Evolutionary conservation across 768 basidiomycete genomes (phyloP).

Genomic region (Phylloporus rhodoxanthus): DNA sequence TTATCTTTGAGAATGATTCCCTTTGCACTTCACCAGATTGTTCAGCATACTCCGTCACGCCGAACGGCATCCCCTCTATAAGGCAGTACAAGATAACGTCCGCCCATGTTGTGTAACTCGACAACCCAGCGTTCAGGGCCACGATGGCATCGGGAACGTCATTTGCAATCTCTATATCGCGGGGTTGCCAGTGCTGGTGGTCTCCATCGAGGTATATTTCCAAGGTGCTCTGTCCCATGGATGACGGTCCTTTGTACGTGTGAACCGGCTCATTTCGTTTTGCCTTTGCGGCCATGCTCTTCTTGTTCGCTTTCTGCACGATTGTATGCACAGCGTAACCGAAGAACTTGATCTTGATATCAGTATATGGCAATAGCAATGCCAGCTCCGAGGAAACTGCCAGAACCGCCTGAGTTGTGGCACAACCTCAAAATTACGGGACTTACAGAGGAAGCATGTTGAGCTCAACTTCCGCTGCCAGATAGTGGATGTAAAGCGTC

Average conservation of each 20-base stretch:
- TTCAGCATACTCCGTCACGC: constrained; percentile 33
- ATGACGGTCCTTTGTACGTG: constrained; percentile 33
- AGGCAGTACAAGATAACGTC: constrained; percentile 31
- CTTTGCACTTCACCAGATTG: constrained; percentile 31
- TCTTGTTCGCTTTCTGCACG: constrained; percentile 28
- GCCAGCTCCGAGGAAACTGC: constrained; percentile 43
- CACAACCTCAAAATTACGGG: background rate
- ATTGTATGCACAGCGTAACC: constrained; percentile 31
- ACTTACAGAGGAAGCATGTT: constrained; percentile 38
- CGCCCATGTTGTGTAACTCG: constrained; percentile 34
- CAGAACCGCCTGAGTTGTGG: background rate
- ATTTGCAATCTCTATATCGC: constrained; percentile 12
- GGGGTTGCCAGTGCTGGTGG: constrained; percentile 23
- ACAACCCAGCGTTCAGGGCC: constrained; percentile 37
- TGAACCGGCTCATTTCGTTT: constrained; percentile 28
- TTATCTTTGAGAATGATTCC: constrained; percentile 27
- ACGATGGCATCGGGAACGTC: constrained; percentile 38
- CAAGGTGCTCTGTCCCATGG: constrained; percentile 35
- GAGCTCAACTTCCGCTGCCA: constrained; percentile 38
- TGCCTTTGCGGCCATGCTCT: constrained; percentile 29
- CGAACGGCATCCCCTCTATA: constrained; percentile 28
- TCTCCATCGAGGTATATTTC: constrained; percentile 32
- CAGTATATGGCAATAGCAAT: constrained; percentile 39
- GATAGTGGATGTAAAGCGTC: constrained; percentile 31
- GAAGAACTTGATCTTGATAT: constrained; percentile 39